phyloP scores from a whole-genome alignment of 495 filamentous ascomycete genomes.

The Aspergillus homomorphus region DNA sequence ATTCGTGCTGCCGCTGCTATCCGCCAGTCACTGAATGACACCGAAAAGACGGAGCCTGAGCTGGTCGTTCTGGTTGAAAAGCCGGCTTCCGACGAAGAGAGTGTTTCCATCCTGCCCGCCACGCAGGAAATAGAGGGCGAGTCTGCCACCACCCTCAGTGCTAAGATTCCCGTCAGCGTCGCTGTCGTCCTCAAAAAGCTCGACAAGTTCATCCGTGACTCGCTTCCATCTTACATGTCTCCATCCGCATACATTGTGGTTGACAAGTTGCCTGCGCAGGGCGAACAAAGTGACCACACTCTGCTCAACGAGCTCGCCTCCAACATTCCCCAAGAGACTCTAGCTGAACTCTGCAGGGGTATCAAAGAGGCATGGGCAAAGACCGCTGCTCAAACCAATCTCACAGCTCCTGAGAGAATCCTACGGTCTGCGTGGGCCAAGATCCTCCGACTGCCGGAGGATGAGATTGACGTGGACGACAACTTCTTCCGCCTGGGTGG shows the following conservation, averaged over 20 bases:
- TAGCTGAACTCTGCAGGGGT: constrained; percentile 21
- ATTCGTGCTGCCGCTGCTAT: constrained; percentile 27
- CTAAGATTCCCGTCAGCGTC: constrained; percentile 21
- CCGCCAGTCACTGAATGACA: constrained; percentile 17
- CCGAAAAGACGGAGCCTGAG: constrained; percentile 15
- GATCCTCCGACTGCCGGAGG: constrained; percentile 34
- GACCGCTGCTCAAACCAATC: constrained; percentile 17
- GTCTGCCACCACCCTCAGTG: constrained; percentile 13
- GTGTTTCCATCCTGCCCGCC: constrained; percentile 21
- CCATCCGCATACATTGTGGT: constrained; percentile 37
- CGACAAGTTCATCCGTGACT: constrained; percentile 36
- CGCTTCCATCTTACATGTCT: constrained; percentile 40
- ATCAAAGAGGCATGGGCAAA: constrained; percentile 27
- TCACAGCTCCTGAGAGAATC: constrained; percentile 34
- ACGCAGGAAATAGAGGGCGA: constrained; percentile 19
- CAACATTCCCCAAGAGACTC: constrained; percentile 17
- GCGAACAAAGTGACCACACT: constrained; percentile 24
- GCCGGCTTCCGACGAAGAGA: constrained; percentile 17
- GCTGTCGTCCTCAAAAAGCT: constrained; percentile 30
- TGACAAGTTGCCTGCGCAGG: constrained; percentile 24
- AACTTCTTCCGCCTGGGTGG: constrained; percentile 49
- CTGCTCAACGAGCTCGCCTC: constrained; percentile 28
- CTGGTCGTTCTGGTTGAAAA: constrained; percentile 33
- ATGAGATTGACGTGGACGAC: constrained; percentile 41
- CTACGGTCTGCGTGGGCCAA: constrained; percentile 46